These are phyloP conservation scores for Penicillium oxalicum DNA, from an alignment of 2,329 filamentous ascomycete species.

Conservation along the genomic window DNA sequence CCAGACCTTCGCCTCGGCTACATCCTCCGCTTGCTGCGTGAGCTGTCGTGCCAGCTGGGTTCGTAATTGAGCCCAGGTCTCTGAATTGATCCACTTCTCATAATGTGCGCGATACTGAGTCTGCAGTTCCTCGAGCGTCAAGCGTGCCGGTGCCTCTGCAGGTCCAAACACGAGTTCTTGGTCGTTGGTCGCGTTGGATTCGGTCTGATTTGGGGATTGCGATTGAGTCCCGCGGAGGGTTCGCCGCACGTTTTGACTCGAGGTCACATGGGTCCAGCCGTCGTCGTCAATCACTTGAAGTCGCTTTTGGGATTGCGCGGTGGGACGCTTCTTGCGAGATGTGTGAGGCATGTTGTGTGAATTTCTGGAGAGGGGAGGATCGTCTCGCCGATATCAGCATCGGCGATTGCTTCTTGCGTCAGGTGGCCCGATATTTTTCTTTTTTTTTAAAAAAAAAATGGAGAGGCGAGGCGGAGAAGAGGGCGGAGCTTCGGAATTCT, in stretches of 20 bases:
- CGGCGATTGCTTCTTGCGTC: too few relatives aligned
- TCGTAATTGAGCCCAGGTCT: constrained; percentile 22
- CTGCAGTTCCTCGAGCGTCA: constrained; percentile 29
- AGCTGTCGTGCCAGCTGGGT: constrained; percentile 5
- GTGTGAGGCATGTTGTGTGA: constrained; percentile 30
- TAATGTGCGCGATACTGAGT: constrained; percentile 26
- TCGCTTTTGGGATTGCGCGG: constrained; percentile 25
- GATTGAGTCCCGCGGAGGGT: constrained; percentile 10
- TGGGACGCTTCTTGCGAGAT: constrained; percentile 23
- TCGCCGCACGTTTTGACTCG: constrained; percentile 24
- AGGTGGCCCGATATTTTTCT: too few relatives aligned
- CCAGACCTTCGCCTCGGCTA: background rate
- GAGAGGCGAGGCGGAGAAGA: too few relatives aligned
- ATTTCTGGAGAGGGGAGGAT: too few relatives aligned
- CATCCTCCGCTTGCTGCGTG: background rate
- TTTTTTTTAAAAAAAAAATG: too few relatives aligned
- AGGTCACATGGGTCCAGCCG: constrained; percentile 43
- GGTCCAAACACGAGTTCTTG: constrained; percentile 19
- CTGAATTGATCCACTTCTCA: constrained; percentile 26
- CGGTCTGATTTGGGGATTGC: background rate
- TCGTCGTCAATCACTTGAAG: constrained; percentile 34
- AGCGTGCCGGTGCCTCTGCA: constrained; percentile 31
- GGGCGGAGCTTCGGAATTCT: too few relatives aligned
- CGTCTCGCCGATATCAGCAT: too few relatives aligned
- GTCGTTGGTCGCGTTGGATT: background rate